Percentiles rank a stretch among this genome's conserved stretches.
These are phyloP conservation scores for Oryza officinalis DNA, from an alignment of 176 grass and related monocot species.

Conservation along the genomic window DNA sequence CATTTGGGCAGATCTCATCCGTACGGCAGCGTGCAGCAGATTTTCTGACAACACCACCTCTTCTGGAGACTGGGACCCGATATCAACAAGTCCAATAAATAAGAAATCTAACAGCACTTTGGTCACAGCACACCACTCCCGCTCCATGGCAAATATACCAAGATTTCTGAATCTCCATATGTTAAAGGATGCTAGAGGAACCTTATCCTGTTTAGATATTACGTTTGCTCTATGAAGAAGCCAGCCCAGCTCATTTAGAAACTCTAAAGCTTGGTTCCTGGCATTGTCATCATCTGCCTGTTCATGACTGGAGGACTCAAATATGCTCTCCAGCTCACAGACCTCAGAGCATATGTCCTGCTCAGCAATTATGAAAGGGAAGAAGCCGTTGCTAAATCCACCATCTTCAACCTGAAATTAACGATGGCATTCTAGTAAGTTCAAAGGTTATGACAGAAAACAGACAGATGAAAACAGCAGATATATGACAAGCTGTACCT, in stretches of 20 bases:
- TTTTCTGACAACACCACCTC: conserved; percentile 74
- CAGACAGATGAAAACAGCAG: conserved; percentile 4
- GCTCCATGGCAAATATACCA: conserved; percentile 71
- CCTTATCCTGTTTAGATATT: conserved; percentile 40
- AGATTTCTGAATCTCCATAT: conserved; percentile 73
- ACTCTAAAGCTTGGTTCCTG: conserved; percentile 82
- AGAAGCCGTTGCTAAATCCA: conserved; percentile 85
- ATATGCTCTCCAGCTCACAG: conserved; percentile 71
- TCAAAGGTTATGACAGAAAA: conserved; percentile 13
- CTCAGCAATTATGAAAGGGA: conserved; percentile 97
- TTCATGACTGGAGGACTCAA: conserved; percentile 46
- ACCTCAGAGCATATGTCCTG: conserved; percentile 90
- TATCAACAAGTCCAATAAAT: conserved; percentile 78
- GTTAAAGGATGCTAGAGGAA: conserved; percentile 37
- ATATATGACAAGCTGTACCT: conserved; percentile 49
- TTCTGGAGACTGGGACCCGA: conserved; percentile 61
- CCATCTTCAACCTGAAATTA: conserved; percentile 79
- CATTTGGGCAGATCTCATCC: conserved; percentile 67
- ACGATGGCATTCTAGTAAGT: conserved; percentile 7
- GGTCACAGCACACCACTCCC: conserved; percentile 84
- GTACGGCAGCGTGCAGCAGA: conserved; percentile 70
- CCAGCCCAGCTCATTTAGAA: conserved; percentile 95
- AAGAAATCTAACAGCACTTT: conserved; percentile 80
- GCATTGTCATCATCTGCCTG: conserved; percentile 36
- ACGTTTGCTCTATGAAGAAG: conserved; percentile 72